A percentile compares a stretch with the other conserved stretches of the same genome.
These are phyloP conservation scores for Fusarium sp. DNA, from an alignment of 2,329 filamentous ascomycete genomes.

Conservation along the genomic window DNA sequence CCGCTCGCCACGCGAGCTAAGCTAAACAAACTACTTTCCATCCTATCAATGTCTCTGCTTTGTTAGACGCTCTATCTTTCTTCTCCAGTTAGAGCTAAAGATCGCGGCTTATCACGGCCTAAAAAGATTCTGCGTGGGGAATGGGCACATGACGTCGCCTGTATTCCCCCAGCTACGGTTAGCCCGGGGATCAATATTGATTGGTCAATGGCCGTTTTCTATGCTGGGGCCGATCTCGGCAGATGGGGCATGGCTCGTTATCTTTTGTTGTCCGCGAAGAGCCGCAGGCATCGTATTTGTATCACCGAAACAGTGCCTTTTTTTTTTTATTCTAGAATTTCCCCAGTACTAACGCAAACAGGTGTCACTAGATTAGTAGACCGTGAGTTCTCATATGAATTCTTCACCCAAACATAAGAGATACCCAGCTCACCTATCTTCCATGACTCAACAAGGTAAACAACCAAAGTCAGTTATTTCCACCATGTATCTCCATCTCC, in stretches of 20 bases:
- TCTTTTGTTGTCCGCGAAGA: constrained; percentile 42
- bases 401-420: background rate
- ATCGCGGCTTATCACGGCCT: constrained; percentile 50
- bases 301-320: background rate
- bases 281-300: constrained; percentile 26
- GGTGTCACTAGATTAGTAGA: background rate
- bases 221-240: constrained; percentile 42
- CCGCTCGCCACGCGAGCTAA: constrained; percentile 24
- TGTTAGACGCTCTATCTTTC: background rate
- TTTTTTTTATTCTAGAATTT: background rate
- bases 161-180: constrained; percentile 25
- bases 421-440: background rate
- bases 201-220: constrained; percentile 42
- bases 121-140: constrained; percentile 28
- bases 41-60: background rate
- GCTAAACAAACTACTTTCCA: constrained; percentile 3
- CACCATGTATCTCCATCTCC: background rate
- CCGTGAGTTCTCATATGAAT: background rate
- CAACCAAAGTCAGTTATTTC: background rate
- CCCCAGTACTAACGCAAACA: background rate
- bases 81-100: constrained; percentile 11
- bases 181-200: constrained; percentile 18
- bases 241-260: constrained; percentile 19
- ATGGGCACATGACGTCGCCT: constrained; percentile 43
- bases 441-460: background rate